Evolutionary conservation across 73 alveolate species (phyloP), one percentile per base, ranked within the genome.

Genomic region (Effrenium voratum): DNA sequence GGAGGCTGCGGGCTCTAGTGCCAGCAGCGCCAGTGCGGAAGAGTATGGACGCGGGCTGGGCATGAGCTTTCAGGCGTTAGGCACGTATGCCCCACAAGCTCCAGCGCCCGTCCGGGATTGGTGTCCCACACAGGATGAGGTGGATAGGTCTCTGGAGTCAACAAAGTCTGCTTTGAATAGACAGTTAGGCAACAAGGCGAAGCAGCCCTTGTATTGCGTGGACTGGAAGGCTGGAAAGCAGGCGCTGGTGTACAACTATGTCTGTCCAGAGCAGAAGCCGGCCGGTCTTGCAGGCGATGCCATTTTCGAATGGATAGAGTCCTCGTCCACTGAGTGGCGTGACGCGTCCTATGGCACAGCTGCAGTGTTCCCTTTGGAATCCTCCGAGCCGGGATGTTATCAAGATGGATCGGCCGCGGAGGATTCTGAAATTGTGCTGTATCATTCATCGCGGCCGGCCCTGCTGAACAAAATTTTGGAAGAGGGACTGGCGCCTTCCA

Each of bases 391-490:
- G 34, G 81, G 47, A 5, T 70, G 15, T 26, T 70, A 52, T 19
- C 63, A 52, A 19, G 63, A 52, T 52, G 63, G 63, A 8, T 12
- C 26, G 8, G 63, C 63, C 8, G 63, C 19, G 63, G 63, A 52
- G 8, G 63, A 52, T 52, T 52, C 63, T 52, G 77, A 63, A 63
- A 63, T 63, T 63, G 22, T 28, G 5, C 77, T 63, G 41, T 30
- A 63, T 63, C 77, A 63, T 63, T 13, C 83, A 34, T 72, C 83
- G 83, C 83, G 83, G 83, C 83, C 52, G 83, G 83, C 83, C n/a
- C 83, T 72, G 13, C 34, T 72, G 83, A 72, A 72, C 43, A 46
- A 30, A 63, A 63, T 63, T 63, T 49, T 72, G 49, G 50, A 72
- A 30, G 49, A 72, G 83, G 83, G 83, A 13, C 49, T 36, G 34